These are phyloP conservation scores for Mucor indicus DNA, from an alignment of 371 early-diverging fungal species.

Conservation along the genomic window DNA sequence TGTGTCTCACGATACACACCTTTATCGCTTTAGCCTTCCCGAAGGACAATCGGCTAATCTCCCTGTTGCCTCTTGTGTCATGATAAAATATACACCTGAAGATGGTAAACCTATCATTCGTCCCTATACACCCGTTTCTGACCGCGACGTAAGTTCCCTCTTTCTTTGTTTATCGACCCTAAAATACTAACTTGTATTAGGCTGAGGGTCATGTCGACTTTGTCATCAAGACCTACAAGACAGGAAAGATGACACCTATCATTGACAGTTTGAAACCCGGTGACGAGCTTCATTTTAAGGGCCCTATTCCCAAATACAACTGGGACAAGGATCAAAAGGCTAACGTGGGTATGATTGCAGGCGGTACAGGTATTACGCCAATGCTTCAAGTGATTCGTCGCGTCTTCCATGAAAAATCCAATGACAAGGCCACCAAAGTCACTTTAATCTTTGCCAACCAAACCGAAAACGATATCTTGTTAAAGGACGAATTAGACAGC, in stretches of 20 bases:
- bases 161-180: no score
- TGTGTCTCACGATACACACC: slow-evolving; percentile 76
- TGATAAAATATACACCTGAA: slow-evolving; percentile 54
- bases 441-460: slow-evolving; percentile 87
- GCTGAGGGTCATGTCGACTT: slow-evolving; percentile 82
- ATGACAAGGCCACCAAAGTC: slow-evolving; percentile 77
- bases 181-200: no score
- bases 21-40: slow-evolving; percentile 81
- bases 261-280: slow-evolving; percentile 79
- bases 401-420: slow-evolving; percentile 63
- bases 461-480: slow-evolving; percentile 83
- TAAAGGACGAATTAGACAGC: slow-evolving; percentile 76
- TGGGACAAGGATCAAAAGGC: slow-evolving; percentile 73
- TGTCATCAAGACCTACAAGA: slow-evolving; percentile 77
- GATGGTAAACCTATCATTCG: slow-evolving; percentile 71
- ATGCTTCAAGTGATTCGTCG: slow-evolving; percentile 80
- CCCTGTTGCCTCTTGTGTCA: slow-evolving; percentile 78
- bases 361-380: slow-evolving; percentile 95
- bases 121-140: slow-evolving; percentile 89
- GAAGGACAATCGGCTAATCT: slow-evolving; percentile 64
- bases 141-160: slow-evolving; percentile 51
- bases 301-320: slow-evolving; percentile 84
- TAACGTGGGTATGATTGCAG: slow-evolving; percentile 80
- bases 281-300: slow-evolving; percentile 85
- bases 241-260: slow-evolving; percentile 76